Evolutionary conservation across 2,329 filamentous ascomycete genomes (phyloP), one percentile per base, ranked within the genome.

Genomic region (Penicillium polonicum): DNA sequence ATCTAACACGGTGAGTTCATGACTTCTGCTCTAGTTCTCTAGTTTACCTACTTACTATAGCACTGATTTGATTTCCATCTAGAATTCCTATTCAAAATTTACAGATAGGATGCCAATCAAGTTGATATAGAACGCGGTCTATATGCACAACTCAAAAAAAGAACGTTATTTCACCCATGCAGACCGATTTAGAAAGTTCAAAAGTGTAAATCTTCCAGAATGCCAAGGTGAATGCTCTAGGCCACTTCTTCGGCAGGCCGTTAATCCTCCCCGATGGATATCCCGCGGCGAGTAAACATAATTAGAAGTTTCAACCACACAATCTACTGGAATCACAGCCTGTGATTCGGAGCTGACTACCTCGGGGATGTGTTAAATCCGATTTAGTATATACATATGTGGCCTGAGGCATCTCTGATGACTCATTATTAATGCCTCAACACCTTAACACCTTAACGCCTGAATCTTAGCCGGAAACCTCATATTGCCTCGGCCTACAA

Each of bases 131-230:
- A 4, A 12, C 1, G 8, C 25, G 21, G 17, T 29, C 36, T 43
- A 50, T 44, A 36, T 46, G 27, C 15, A 4, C 1, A 12, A 4
- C 5, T 13, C 4, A 13, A 31, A 31, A 42, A 8, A 42, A n/a
- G n/a, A 3, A 27, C 17, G 3, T 21, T 21, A 15, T 17, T n/a
- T 41, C 35, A 36, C 23, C 48, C 27, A 23, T 41, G n/a, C 8
- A 27, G 39, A 29, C 21, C 12, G 21, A 36, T 52, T 21, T 25
- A 27, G 39, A 41, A 43, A 29, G 33, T 31, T 38, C 41, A 19
- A 38, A 50, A 38, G 38, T 44, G 5, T 31, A 49, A 33, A 17
- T 35, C 42, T 57, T 57, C 54, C 42, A 52, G 54, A 57, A 57
- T 42, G 48, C n/a, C 33, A 17, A 52, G 31, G 36, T 36, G 27